A percentile compares a stretch with the other conserved stretches of the same genome.
Conservation (phyloP, 305 asterid genomes). For the Withania somnifera region DNA sequence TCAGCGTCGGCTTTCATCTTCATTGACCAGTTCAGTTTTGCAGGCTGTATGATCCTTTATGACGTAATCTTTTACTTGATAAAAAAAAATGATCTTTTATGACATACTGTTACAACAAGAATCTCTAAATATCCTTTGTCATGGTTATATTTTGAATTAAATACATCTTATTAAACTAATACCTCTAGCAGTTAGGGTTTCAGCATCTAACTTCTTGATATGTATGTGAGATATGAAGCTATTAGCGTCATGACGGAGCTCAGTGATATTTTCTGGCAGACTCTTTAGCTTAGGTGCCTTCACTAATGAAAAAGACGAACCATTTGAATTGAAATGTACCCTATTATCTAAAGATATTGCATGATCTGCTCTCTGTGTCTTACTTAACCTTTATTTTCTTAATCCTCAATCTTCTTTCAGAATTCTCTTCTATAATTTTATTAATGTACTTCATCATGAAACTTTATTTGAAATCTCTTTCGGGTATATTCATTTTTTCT, state of each 20-base stretch:
- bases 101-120: too few species aligned
- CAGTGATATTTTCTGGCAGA: neutral
- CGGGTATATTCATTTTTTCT: neutral
- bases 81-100: too few species aligned
- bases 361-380: neutral
- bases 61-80: neutral
- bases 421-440: neutral
- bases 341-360: neutral
- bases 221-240: neutral
- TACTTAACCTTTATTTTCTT: neutral
- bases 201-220: neutral
- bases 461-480: neutral
- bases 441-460: neutral
- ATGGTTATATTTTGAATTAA: neutral
- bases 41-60: slow-evolving; percentile 54
- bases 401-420: neutral
- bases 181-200: neutral
- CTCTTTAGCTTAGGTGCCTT: neutral
- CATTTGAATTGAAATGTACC: neutral
- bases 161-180: neutral
- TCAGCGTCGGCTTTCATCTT: slow-evolving; percentile 66
- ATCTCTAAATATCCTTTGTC: neutral
- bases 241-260: neutral
- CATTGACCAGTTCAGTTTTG: slow-evolving; percentile 57
- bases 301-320: neutral